Percentiles rank a stretch among this genome's conserved stretches.
Conservation (phyloP, 108 stramenopile species). For the Mayamaea pseudoterrestris region DNA sequence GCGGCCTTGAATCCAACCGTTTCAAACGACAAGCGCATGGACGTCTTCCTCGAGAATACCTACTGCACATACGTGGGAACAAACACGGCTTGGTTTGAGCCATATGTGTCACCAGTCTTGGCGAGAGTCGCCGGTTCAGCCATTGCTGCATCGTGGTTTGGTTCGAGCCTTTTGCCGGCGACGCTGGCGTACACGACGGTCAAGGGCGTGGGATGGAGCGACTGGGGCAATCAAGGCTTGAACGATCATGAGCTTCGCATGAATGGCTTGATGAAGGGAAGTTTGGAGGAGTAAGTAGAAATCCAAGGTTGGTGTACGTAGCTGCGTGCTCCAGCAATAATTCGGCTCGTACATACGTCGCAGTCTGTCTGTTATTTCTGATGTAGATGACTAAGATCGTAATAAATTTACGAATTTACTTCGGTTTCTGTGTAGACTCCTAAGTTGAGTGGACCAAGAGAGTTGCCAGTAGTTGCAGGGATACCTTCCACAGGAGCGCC, state of each 20-base stretch:
- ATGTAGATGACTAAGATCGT: too few relatives aligned
- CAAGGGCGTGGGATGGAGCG: constrained; percentile 48
- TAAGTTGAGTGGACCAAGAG: too few relatives aligned
- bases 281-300: too few relatives aligned
- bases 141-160: constrained; percentile 20
- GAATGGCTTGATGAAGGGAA: neutral
- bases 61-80: constrained; percentile 30
- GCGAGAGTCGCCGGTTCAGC: constrained; percentile 29
- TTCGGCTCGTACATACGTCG: too few relatives aligned
- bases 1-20: constrained; percentile 34
- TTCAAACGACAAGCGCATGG: constrained; percentile 20
- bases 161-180: constrained; percentile 31
- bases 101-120: constrained; percentile 27
- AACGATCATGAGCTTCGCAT: constrained; percentile 26
- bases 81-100: constrained; percentile 43
- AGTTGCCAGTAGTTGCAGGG: too few relatives aligned
- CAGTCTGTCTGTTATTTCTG: too few relatives aligned
- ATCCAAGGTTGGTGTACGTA: too few relatives aligned
- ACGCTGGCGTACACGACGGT: constrained; percentile 39
- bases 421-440: too few relatives aligned
- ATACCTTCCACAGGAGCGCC: too few relatives aligned
- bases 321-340: too few relatives aligned
- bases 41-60: constrained; percentile 14
- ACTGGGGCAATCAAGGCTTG: constrained; percentile 50
- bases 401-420: too few relatives aligned